A percentile compares a stretch with the other conserved stretches of the same genome.
phyloP scores from a whole-genome alignment of 2,329 filamentous ascomycete species.

The Achaetomium macrosporum region DNA sequence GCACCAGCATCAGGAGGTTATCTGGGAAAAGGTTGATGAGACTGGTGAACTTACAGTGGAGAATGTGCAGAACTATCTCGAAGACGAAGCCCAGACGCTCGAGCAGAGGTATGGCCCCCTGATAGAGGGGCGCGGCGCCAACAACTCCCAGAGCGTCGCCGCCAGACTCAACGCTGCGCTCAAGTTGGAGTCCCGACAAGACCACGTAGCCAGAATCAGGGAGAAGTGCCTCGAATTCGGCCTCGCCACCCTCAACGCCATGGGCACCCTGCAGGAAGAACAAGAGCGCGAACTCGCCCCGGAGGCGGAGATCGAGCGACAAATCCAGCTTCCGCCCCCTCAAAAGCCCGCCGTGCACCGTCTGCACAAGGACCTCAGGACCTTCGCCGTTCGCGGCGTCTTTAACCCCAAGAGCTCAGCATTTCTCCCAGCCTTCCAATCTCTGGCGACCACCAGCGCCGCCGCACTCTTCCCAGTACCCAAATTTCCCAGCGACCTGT shows the following conservation, averaged over 20 bases:
- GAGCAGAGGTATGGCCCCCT: conserved; percentile 46
- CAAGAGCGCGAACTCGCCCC: conserved; percentile 63
- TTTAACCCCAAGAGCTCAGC: conserved; percentile 27
- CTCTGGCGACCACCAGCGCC: conserved; percentile 38
- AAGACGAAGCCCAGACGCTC: conserved; percentile 49
- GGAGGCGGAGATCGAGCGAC: conserved; percentile 55
- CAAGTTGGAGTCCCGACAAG: not conserved
- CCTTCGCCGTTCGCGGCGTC: conserved; percentile 35
- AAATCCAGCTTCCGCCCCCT: conserved; percentile 44
- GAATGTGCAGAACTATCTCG: conserved; percentile 37
- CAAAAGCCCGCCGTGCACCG: conserved; percentile 36
- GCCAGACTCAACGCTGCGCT: conserved; percentile 1
- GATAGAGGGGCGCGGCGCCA: not conserved
- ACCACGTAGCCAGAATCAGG: conserved; percentile 27
- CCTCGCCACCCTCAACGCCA: conserved; percentile 26
- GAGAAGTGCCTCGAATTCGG: conserved; percentile 35
- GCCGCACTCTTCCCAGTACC: conserved; percentile 26
- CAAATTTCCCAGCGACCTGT: conserved; percentile 35
- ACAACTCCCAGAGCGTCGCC: conserved; percentile 1
- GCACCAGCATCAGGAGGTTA: conserved; percentile 36
- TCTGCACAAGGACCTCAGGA: conserved; percentile 38
- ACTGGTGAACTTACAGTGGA: conserved; percentile 19
- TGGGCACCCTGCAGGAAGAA: conserved; percentile 49
- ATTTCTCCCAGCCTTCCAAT: conserved; percentile 41
- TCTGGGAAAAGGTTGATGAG: conserved; percentile 29